Evolutionary conservation across 2,329 filamentous ascomycete species (phyloP), one percentile per base, ranked within the genome.

Genomic region (Venturiaceae sp.): DNA sequence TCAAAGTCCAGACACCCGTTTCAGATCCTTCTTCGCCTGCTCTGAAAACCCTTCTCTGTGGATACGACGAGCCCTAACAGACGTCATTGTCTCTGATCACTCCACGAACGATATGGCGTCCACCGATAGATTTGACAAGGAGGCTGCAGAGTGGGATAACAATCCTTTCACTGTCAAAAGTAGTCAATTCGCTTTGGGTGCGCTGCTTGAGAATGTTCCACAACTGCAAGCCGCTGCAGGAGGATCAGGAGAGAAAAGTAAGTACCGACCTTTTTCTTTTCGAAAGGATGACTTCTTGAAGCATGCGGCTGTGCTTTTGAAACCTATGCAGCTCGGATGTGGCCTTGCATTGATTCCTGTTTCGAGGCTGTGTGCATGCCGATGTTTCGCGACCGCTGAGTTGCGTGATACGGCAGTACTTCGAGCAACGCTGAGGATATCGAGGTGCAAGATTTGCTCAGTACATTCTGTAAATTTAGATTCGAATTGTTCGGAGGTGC

Each of bases 81-180:
- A 50, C 44, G 44, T 50, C 44, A 47, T 47, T 30, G 19, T 6
- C 44, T 30, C 11, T 16, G n/a, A n/a, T n/a, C 5, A n/a, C n/a
- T 30, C 26, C 19, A 30, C 3, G 23, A 6, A 30, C 16, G 9
- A 16, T 8, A 50, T 50, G 44, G 44, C 44, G 26, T 28, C 41
- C 16, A 57, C 50, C 16, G 41, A 57, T 26, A 78, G 80, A 56
- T 84, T 83, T 74, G 81, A 79, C 63, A 68, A 72, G 41, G 79
- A 82, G 66, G 80, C 81, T 1, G 73, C 75, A 3, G 71, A 71
- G 21, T 83, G 80, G 80, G 80, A 83, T 65, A 70, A 66, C 39
- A 82, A 83, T 62, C 75, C 76, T 0, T 73, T 74, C 47, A 76
- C 82, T 14, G 74, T 77, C 36, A 69, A 70, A 53, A 74, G 75